phyloP scores from a whole-genome alignment of 2,329 filamentous ascomycete species.

The Aspergillus pseudotamarii region DNA sequence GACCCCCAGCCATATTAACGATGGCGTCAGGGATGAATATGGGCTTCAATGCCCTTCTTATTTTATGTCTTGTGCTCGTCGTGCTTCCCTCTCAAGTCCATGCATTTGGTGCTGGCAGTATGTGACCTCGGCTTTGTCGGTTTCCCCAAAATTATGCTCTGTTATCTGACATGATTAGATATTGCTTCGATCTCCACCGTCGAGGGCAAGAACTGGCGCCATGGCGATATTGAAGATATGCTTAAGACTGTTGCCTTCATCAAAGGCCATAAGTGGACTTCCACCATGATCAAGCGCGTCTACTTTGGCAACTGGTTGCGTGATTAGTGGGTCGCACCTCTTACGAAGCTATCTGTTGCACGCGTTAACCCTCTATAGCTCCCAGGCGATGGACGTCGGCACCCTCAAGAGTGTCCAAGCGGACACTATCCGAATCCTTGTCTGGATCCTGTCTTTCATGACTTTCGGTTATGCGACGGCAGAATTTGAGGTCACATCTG shows the following conservation, averaged over 20 bases:
- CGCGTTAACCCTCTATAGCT: slow-evolving; percentile 41
- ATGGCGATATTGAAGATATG: slow-evolving; percentile 77
- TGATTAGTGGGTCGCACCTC: slow-evolving; percentile 60
- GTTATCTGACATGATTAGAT: slow-evolving; percentile 33
- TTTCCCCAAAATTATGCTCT: not conserved
- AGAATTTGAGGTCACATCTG: slow-evolving; percentile 81
- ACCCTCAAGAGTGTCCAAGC: slow-evolving; percentile 78
- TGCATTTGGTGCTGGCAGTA: slow-evolving; percentile 51
- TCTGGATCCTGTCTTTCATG: slow-evolving; percentile 81
- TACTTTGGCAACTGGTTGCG: slow-evolving; percentile 89
- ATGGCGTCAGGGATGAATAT: slow-evolving; percentile 23
- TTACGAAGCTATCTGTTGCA: not conserved
- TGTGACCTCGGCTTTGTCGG: slow-evolving; percentile 10
- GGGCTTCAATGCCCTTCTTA: slow-evolving; percentile 37
- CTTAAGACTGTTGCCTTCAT: slow-evolving; percentile 77
- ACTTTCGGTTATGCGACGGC: slow-evolving; percentile 83
- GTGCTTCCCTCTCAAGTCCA: slow-evolving; percentile 42
- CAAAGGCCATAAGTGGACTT: slow-evolving; percentile 82
- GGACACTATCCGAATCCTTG: slow-evolving; percentile 75
- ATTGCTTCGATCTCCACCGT: slow-evolving; percentile 54
- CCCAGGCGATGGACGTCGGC: slow-evolving; percentile 78
- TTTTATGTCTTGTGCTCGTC: slow-evolving; percentile 40
- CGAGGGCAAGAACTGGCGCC: slow-evolving; percentile 56
- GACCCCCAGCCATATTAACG: slow-evolving; percentile 4
- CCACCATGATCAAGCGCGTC: slow-evolving; percentile 73